A percentile compares a stretch with the other conserved stretches of the same genome.
These are phyloP conservation scores for Capniomyces stellatus DNA, from an alignment of 371 early-diverging fungal genomes.

Conservation along the genomic window DNA sequence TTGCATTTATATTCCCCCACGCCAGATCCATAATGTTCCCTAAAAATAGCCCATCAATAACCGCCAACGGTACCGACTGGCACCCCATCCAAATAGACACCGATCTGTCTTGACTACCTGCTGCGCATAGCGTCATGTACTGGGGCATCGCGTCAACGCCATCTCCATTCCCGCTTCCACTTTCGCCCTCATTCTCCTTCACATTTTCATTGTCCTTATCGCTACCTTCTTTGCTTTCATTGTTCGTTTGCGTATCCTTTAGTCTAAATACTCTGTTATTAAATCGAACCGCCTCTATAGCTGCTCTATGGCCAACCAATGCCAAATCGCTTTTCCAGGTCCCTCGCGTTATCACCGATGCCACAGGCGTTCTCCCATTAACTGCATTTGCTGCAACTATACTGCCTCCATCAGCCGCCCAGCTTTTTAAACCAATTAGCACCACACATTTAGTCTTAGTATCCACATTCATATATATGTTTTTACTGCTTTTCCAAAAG, in stretches of 20 bases:
- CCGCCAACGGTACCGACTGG: slow-evolving; percentile 50
- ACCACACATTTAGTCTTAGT: background rate
- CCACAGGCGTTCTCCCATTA: slow-evolving; percentile 61
- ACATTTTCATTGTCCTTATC: slow-evolving; percentile 2
- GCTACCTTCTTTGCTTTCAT: slow-evolving; percentile 7
- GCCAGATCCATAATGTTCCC: slow-evolving; percentile 73
- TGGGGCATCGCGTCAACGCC: background rate
- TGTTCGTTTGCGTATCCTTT: slow-evolving; percentile 9
- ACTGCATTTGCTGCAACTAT: slow-evolving; percentile 81
- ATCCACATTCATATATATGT: background rate
- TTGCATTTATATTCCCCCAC: slow-evolving; percentile 35
- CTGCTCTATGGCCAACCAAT: slow-evolving; percentile 73
- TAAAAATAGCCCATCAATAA: slow-evolving; percentile 51
- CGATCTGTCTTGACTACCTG: slow-evolving; percentile 82
- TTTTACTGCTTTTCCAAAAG: background rate
- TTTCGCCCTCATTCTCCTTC: slow-evolving; percentile 1
- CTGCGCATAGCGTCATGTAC: slow-evolving; percentile 51
- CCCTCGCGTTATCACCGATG: slow-evolving; percentile 59
- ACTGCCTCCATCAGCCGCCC: slow-evolving; percentile 89
- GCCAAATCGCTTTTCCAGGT: slow-evolving; percentile 64
- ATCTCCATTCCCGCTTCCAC: slow-evolving; percentile 11
- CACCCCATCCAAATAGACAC: slow-evolving; percentile 80
- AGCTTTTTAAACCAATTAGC: slow-evolving; percentile 14
- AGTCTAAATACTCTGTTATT: slow-evolving; percentile 62
- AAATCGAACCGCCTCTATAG: slow-evolving; percentile 77